Base-by-base conservation (phyloP, 768 basidiomycete species). In the Russula foetens region DNA sequence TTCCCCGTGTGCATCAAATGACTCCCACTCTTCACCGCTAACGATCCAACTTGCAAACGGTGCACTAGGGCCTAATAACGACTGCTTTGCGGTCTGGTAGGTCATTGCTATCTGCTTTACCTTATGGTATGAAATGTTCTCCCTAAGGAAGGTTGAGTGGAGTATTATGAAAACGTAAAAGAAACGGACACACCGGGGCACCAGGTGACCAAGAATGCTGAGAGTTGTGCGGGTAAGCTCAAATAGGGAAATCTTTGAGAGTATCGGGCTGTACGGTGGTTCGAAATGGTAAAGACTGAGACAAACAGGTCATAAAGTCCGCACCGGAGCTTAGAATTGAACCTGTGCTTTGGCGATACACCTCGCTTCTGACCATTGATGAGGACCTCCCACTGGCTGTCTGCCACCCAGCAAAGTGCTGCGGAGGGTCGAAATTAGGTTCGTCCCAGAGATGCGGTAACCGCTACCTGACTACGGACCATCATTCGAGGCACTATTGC, bases 351-450 rank as follows among this genome's bases (percentile, higher is more conserved):
- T 0, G 85, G 81, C 12, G 88, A 75, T 1, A 88, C 83, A 2
- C 91, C 91, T 47, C 91, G 84, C 67, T 81, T 85, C n/a, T 85
- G 73, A 2, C 92, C 91, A 62, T 89, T 90, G 64, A 89, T 88
- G 48, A 92, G 68, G 23, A 90, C 78, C 68, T 95, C 89, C 29
- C 73, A 69, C 6, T 74, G 61, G 63, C 2, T 67, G 56, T 83
- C 83, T 15, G 84, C 79, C 2, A 82, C 73, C 85, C 85, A 94
- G 56, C 82, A 88, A 11, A 92, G 70, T 0, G 88, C 90, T 91
- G 68, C 45, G 35, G 29, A 53, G 28, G 14, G 31, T 28, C 29
- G 1, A 45, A 21, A 52, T 60, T 52, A 66, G 51, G 52, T 29
- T 46, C 12, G 23, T 19, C 15, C 9, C 7, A 48, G n/a, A 33